A percentile compares a stretch with the other conserved stretches of the same genome.
These are phyloP conservation scores for Zygosaccharomyces siamensis DNA, from an alignment of 805 yeast genomes.

Conservation along the genomic window DNA sequence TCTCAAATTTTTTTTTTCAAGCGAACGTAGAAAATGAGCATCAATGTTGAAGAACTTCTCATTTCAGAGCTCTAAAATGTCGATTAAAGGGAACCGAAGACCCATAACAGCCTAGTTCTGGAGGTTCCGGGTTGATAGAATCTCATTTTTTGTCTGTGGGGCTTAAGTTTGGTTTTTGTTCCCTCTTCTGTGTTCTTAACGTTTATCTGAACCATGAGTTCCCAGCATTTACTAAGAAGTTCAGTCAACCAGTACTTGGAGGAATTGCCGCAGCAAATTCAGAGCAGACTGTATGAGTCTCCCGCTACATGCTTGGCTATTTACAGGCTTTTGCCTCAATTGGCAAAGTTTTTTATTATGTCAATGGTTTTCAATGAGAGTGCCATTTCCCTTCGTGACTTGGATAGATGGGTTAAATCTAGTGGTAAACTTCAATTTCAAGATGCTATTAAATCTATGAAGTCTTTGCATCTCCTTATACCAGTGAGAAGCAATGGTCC, in stretches of 20 bases:
- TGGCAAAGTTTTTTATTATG: constrained; percentile 87
- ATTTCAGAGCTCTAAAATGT: neutral
- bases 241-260: constrained; percentile 87
- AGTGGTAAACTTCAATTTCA: constrained; percentile 49
- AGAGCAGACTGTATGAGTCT: constrained; percentile 70
- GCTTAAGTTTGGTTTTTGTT: neutral
- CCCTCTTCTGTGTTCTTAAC: too few species aligned
- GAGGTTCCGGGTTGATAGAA: too few species aligned
- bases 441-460: constrained; percentile 75
- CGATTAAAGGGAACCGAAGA: neutral
- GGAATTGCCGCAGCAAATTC: constrained; percentile 83
- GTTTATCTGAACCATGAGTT: constrained; percentile 20
- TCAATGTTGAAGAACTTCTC: neutral
- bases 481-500: constrained; percentile 29
- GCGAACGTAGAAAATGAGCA: constrained; percentile 3
- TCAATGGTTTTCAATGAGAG: constrained; percentile 77
- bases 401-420: constrained; percentile 72
- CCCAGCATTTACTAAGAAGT: constrained; percentile 46
- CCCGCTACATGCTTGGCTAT: constrained; percentile 95
- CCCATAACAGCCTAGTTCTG: too few species aligned
- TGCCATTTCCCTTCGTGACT: constrained; percentile 58
- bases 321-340: constrained; percentile 79
- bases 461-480: constrained; percentile 65
- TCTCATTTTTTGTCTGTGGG: neutral
- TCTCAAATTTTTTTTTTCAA: constrained; percentile 2